phyloP scores from a whole-genome alignment of 768 basidiomycete genomes.

The Tephrocybe rancida region DNA sequence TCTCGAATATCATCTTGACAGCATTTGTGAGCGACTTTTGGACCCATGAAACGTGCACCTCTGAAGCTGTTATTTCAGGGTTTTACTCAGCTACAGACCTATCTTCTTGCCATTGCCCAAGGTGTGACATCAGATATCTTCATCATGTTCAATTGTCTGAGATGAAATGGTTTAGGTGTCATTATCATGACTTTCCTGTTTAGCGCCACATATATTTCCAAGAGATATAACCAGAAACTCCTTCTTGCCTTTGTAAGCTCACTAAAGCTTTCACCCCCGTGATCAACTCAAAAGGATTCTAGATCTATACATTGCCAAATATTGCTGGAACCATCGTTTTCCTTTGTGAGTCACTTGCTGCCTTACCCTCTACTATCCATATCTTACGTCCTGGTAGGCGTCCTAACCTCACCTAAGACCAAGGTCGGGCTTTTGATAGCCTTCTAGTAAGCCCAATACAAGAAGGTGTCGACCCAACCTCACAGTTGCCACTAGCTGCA shows the following conservation, averaged over 20 bases:
- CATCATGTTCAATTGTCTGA: conserved; percentile 19
- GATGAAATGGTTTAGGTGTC: conserved; percentile 22
- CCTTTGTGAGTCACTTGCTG: conserved; percentile 27
- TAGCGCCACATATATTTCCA: conserved; percentile 43
- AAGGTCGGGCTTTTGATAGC: conserved; percentile 50
- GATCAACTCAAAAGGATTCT: neutral
- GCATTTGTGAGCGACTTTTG: conserved; percentile 34
- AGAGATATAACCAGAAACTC: conserved; percentile 45
- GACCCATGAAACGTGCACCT: neutral
- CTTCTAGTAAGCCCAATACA: conserved; percentile 40
- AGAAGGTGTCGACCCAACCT: neutral
- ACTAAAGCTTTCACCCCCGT: neutral
- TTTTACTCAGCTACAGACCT: conserved; percentile 49
- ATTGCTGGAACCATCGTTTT: conserved; percentile 53
- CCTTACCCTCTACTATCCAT: neutral
- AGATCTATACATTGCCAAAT: conserved; percentile 50
- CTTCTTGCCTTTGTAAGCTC: conserved; percentile 41
- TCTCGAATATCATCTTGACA: conserved; percentile 54
- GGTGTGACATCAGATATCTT: conserved; percentile 18
- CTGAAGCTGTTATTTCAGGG: conserved; percentile 30
- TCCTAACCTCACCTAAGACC: conserved; percentile 38
- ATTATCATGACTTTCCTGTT: conserved; percentile 48
- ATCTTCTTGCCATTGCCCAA: conserved; percentile 52
- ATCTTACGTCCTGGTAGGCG: conserved; percentile 22
- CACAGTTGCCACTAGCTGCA: conserved; percentile 30